phyloP scores from a whole-genome alignment of 192 early-diverging fungal genomes.

The Mortierella antarctica region DNA sequence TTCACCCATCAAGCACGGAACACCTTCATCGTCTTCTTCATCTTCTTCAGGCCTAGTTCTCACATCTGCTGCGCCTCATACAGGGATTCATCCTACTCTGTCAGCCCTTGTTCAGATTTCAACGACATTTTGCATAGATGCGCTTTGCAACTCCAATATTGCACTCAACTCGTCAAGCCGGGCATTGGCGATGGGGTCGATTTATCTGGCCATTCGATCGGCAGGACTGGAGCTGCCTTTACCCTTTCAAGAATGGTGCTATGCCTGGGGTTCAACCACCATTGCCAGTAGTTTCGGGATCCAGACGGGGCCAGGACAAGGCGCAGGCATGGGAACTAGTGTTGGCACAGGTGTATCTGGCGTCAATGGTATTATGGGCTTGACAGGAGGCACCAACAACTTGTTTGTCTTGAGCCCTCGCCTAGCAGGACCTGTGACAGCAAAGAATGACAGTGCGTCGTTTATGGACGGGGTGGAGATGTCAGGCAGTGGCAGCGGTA shows the following conservation, averaged over 20 bases:
- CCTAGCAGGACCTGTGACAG: conserved; percentile 13
- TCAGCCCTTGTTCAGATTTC: conserved; percentile 51
- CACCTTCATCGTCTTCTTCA: conserved; percentile 22
- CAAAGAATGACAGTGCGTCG: background rate
- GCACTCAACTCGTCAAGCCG: conserved; percentile 47
- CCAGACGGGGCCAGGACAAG: conserved; percentile 1
- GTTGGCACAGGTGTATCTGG: conserved; percentile 16
- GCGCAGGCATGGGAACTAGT: background rate
- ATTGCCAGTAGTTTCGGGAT: conserved; percentile 44
- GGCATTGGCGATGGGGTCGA: conserved; percentile 44
- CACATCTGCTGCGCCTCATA: conserved; percentile 13
- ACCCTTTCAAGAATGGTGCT: conserved; percentile 52
- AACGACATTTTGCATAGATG: conserved; percentile 50
- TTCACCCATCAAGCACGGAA: conserved; percentile 29
- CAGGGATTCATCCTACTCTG: conserved; percentile 45
- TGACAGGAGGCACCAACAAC: conserved; percentile 28
- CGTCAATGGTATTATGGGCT: conserved; percentile 39
- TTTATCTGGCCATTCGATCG: conserved; percentile 43
- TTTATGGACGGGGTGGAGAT: conserved; percentile 41
- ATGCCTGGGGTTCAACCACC: conserved; percentile 43
- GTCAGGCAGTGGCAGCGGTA: background rate
- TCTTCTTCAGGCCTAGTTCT: background rate
- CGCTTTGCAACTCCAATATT: conserved; percentile 38
- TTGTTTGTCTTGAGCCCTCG: conserved; percentile 49
- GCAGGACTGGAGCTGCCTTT: conserved; percentile 43